Base-by-base conservation (phyloP, 768 basidiomycete species). In the Postia placenta region DNA sequence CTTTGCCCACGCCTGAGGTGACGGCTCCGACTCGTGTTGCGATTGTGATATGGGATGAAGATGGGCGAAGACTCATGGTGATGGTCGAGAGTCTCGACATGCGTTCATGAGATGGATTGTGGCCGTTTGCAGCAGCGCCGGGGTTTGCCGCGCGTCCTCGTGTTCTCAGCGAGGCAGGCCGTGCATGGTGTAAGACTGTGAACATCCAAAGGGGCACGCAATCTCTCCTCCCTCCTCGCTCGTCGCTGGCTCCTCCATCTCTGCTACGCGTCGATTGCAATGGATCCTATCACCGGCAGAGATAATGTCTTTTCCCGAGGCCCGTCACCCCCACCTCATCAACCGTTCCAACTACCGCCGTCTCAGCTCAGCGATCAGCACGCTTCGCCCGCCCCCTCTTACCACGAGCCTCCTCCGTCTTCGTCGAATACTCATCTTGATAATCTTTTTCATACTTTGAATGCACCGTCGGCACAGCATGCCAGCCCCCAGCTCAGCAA, bases 371-470 rank as follows among this genome's bases (percentile, higher is more conserved):
- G 42, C 54, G 63, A 69, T 53, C 65, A 65, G 55, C 60, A 67
- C 54, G 64, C 56, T 45, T 63, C 67, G 11, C 59, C 64, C 19
- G 47, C 62, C 4, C 62, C 62, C 49, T 60, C 63, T 26, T 47
- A 62, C 45, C 62, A 69, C 57, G 71, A 74, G 47, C 53, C 68
- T 26, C 58, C 74, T 23, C 68, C 64, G 35, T 70, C 71, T 38
- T 70, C 76, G 30, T 73, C 82, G 52, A 72, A 79, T 26, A 78
- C 68, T 55, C 75, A 83, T 53, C 76, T 89, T 58, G 85, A 87
- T 54, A 75, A 81, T 44, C 74, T 89, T 19, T 85, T 87, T 58
- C 77, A 83, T 56, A 73, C 76, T 50, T 64, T 84, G 39, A 68
- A 66, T 40, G 54, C 61, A 19, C 56, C 74, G 30, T 56, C 64